phyloP scores from a whole-genome alignment of 106 monocot species.

The Dendrobium huoshanense region DNA sequence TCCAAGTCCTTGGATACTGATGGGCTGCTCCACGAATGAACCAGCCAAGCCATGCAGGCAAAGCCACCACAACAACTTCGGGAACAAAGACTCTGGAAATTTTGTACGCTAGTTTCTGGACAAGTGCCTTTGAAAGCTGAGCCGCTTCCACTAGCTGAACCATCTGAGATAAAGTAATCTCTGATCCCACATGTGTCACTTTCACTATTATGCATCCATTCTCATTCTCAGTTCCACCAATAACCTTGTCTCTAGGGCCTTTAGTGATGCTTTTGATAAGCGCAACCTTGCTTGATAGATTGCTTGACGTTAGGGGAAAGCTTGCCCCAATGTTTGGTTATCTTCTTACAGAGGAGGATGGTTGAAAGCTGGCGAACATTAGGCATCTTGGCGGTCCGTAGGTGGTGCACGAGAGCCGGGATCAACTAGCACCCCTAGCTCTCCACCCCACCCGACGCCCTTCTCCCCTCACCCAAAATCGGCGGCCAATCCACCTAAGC shows the following conservation, averaged over 20 bases:
- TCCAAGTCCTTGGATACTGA: constrained; percentile 75
- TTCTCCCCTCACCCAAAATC: too few relatives aligned
- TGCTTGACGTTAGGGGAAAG: constrained; percentile 52
- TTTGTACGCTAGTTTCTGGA: constrained; percentile 81
- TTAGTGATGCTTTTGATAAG: constrained; percentile 90
- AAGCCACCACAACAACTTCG: constrained; percentile 64
- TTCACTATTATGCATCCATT: constrained; percentile 78
- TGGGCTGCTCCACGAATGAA: constrained; percentile 55
- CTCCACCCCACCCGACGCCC: too few relatives aligned
- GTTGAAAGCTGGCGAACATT: constrained; percentile 92
- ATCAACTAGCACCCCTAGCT: neutral
- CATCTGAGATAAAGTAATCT: constrained; percentile 84
- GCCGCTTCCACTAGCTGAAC: constrained; percentile 93
- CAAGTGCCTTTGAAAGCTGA: constrained; percentile 85
- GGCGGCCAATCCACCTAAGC: too few relatives aligned
- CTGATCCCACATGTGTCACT: constrained; percentile 84
- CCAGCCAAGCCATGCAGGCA: constrained; percentile 82
- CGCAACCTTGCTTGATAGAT: constrained; percentile 69
- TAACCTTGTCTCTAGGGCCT: constrained; percentile 83
- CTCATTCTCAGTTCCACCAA: constrained; percentile 89
- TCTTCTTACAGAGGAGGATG: constrained; percentile 94
- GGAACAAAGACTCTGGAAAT: constrained; percentile 87
- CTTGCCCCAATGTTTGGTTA: constrained; percentile 95
- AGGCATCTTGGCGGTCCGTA: constrained; percentile 90
- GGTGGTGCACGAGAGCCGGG: constrained; percentile 88